Percentiles rank a stretch among this genome's conserved stretches.
Evolutionary conservation across 1,284 basidiomycete species (phyloP).

Genomic region (Takashimella koratensis): DNA sequence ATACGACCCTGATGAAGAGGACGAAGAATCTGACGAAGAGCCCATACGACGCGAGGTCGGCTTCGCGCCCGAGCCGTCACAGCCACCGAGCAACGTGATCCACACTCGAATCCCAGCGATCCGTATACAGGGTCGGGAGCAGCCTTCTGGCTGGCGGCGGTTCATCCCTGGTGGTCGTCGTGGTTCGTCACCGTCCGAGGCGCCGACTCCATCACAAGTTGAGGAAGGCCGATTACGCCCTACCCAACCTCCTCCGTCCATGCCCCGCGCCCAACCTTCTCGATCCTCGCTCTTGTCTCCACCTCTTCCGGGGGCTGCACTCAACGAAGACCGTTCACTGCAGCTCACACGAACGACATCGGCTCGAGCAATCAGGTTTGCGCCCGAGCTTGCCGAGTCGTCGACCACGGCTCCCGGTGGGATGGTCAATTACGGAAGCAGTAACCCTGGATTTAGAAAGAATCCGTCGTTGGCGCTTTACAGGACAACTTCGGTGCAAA

Average conservation of each 20-base stretch:
- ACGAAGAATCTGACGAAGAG: background rate
- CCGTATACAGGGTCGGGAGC: background rate
- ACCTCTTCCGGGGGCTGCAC: background rate
- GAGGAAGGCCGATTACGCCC: background rate
- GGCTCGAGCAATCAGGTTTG: constrained; percentile 38
- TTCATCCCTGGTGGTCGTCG: background rate
- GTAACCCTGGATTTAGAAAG: constrained; percentile 35
- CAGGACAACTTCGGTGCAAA: constrained; percentile 33
- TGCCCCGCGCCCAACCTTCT: background rate
- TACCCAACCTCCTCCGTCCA: background rate
- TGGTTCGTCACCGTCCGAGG: background rate
- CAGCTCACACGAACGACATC: constrained; percentile 19
- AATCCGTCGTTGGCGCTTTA: constrained; percentile 41
- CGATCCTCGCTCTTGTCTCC: background rate
- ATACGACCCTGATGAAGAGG: background rate
- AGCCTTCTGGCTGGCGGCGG: background rate
- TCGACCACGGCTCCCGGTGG: constrained; percentile 40
- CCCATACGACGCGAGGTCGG: no score
- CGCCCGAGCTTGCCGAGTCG: constrained; percentile 27
- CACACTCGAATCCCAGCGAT: background rate
- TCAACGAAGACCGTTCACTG: constrained; percentile 8
- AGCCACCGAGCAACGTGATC: background rate
- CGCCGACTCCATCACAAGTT: background rate
- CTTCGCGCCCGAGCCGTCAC: background rate
- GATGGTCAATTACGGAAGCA: constrained; percentile 34